These are phyloP conservation scores for Dipodascus geniculatus DNA, from an alignment of 805 yeast species.

Conservation along the genomic window DNA sequence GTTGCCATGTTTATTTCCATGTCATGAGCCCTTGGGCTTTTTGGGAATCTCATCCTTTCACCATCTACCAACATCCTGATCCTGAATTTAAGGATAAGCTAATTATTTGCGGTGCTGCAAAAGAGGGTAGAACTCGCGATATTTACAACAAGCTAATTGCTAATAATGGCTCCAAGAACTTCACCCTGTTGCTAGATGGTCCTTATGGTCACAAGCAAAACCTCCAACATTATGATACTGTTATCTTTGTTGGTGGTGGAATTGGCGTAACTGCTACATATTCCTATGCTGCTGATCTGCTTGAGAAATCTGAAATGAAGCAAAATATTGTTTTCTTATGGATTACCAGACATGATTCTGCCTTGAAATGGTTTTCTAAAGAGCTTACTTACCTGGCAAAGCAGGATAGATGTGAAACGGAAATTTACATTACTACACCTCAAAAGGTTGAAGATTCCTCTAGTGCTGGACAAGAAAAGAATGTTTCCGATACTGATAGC, in stretches of 20 bases:
- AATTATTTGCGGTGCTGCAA: conserved; percentile 8
- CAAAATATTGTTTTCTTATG: conserved; percentile 20
- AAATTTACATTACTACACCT: not conserved
- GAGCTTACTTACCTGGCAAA: conserved; percentile 18
- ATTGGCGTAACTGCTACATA: conserved; percentile 60
- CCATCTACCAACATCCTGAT: conserved; percentile 22
- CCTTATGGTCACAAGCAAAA: conserved; percentile 55
- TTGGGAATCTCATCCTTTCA: conserved; percentile 72
- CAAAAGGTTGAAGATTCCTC: not conserved
- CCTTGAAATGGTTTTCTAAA: conserved; percentile 21
- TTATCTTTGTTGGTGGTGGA: conserved; percentile 61
- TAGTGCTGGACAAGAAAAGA: not conserved
- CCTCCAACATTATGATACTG: conserved; percentile 39
- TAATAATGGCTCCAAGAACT: not conserved
- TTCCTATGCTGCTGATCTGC: conserved; percentile 25
- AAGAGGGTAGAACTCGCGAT: conserved; percentile 13
- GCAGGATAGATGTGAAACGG: conserved; percentile 12
- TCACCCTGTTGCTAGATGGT: conserved; percentile 39
- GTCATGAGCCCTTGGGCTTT: conserved; percentile 40
- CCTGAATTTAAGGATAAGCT: conserved; percentile 10
- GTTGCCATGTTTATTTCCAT: conserved; percentile 45
- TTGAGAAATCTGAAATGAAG: conserved; percentile 2
- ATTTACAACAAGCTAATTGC: conserved; percentile 6
- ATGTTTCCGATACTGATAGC: not conserved
- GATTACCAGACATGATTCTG: conserved; percentile 20